phyloP scores from a whole-genome alignment of 345 rosid species.

The Salix arbutifolia region DNA sequence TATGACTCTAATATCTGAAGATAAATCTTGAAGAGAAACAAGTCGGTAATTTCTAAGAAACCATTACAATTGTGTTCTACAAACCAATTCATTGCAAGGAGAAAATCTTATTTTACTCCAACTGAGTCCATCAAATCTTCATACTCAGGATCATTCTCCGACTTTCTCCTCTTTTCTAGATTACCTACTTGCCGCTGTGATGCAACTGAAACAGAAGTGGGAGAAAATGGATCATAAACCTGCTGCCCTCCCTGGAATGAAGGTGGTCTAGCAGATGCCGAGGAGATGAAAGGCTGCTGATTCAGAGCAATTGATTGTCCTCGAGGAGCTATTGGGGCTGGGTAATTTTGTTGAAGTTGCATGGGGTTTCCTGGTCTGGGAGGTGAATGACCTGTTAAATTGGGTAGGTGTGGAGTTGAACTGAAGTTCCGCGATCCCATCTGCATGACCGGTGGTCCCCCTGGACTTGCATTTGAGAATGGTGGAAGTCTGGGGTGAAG shows the following conservation, averaged over 20 bases:
- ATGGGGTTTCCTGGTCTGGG: slow-evolving; percentile 44
- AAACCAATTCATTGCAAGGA: not conserved
- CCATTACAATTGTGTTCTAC: not conserved
- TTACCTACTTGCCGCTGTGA: slow-evolving; percentile 42
- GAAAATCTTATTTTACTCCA: slow-evolving; percentile 41
- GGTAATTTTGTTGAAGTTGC: slow-evolving; percentile 39
- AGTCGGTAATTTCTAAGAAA: not conserved
- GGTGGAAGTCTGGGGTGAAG: slow-evolving; percentile 38
- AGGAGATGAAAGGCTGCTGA: slow-evolving; percentile 34
- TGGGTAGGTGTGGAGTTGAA: slow-evolving; percentile 31
- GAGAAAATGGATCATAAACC: slow-evolving; percentile 87
- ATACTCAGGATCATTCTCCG: slow-evolving; percentile 53
- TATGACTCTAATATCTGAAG: not conserved
- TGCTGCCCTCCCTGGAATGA: slow-evolving; percentile 43
- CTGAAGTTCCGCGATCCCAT: slow-evolving; percentile 46
- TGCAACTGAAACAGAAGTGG: slow-evolving; percentile 40
- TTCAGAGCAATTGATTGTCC: slow-evolving; percentile 28
- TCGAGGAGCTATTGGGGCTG: slow-evolving; percentile 24
- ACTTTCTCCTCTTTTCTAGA: slow-evolving; percentile 26
- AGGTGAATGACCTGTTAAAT: slow-evolving; percentile 44
- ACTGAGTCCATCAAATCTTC: slow-evolving; percentile 75
- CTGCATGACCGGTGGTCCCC: slow-evolving; percentile 25
- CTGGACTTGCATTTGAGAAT: slow-evolving; percentile 38
- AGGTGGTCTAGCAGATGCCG: slow-evolving; percentile 21
- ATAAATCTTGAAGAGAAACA: not conserved